Evolutionary conservation across 495 filamentous ascomycete species (phyloP).

Genomic region (Sabuloglossum arenarium): DNA sequence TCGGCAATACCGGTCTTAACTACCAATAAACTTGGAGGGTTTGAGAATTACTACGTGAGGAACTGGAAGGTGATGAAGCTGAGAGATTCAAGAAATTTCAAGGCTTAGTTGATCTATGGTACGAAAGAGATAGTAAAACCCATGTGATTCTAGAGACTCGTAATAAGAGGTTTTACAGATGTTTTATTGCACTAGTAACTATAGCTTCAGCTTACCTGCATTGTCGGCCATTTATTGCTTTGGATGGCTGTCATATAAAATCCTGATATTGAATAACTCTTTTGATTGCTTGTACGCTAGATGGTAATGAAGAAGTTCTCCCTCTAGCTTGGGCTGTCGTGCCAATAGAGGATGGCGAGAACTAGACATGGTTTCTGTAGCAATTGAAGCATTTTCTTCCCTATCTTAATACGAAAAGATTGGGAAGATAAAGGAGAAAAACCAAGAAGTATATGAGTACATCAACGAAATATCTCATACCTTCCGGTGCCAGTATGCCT

Average conservation of each 20-base stretch:
- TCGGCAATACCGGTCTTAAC: no score
- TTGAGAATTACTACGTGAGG: no score
- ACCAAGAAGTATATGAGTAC: not conserved
- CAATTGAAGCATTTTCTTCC: not conserved
- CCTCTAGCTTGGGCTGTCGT: not conserved
- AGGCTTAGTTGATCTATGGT: no score
- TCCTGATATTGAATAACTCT: not conserved
- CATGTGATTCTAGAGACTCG: no score
- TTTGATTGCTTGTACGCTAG: not conserved
- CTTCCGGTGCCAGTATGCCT: not conserved
- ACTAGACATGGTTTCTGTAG: not conserved
- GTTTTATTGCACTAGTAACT: no score
- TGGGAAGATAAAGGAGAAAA: not conserved
- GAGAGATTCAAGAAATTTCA: no score
- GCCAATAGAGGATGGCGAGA: not conserved
- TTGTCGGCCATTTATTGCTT: no score
- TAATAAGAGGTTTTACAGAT: no score
- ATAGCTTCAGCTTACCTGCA: no score
- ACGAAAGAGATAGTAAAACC: no score
- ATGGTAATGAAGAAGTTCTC: not conserved
- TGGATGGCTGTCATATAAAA: not conserved
- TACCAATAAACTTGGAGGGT: no score
- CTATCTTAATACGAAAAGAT: not conserved
- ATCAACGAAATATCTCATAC: not conserved
- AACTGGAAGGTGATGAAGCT: no score